Evolutionary conservation across 345 rosid genomes (phyloP).

Genomic region (Pugionium cornutum): DNA sequence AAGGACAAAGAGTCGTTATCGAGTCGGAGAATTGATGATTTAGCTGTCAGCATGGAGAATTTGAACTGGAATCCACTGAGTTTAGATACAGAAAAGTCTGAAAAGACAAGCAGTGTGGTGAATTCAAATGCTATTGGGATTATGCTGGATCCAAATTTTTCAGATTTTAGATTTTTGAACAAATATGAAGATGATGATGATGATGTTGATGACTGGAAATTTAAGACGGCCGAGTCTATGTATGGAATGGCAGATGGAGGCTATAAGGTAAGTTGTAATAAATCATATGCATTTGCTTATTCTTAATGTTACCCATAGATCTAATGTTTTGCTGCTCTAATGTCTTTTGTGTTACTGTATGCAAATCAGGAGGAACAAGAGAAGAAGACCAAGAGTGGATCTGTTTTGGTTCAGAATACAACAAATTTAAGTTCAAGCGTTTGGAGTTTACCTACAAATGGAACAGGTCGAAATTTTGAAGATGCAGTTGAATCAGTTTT

Average conservation of each 20-base stretch:
- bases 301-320: not conserved
- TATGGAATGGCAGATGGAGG: not conserved
- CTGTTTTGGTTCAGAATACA: conserved; percentile 12
- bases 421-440: conserved; percentile 10
- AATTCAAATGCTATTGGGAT: conserved; percentile 27
- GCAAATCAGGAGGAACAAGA: conserved; percentile 15
- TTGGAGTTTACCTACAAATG: conserved; percentile 30
- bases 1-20: not conserved
- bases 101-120: conserved; percentile 5
- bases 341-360: conserved; percentile 2
- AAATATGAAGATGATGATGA: conserved; percentile 30
- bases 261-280: conserved; percentile 38
- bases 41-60: conserved; percentile 1
- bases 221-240: conserved; percentile 44
- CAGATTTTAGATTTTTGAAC: conserved; percentile 29
- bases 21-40: conserved; percentile 9
- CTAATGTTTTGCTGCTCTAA: not conserved
- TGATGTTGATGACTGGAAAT: conserved; percentile 52
- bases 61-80: conserved; percentile 45
- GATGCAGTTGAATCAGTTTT: not conserved
- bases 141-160: conserved; percentile 25
- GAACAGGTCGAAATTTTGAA: conserved; percentile 15
- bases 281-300: not conserved
- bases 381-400: conserved; percentile 16
- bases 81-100: conserved; percentile 27